Base-by-base conservation (phyloP, 176 grass and related monocot species). In the Chloris gayana region DNA sequence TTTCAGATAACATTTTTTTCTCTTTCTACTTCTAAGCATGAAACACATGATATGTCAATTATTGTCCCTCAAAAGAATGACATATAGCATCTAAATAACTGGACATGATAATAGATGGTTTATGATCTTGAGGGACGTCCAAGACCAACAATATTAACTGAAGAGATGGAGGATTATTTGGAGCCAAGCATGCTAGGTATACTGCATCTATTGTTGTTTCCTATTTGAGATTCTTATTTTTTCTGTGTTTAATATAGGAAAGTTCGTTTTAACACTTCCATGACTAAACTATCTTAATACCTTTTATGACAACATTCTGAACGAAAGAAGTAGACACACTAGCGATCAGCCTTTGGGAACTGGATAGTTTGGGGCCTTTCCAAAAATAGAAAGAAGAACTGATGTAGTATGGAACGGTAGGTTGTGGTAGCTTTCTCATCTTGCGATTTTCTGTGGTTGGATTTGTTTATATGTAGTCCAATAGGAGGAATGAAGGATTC, bases 161-260 rank as follows among this genome's bases (percentile, higher is more conserved):
- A 50, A 18, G 33, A 57, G 15, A 7, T 39, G 12, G 51, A 75
- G 51, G 51, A 75, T 25, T 59, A 26, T 75, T 7, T 75, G 6
- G 72, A 75, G 33, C 72, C 72, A 75, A 75, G 51, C 54, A 75
- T 59, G 72, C 32, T 75, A 75, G 72, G 72, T 75, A 75, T 24
- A 75, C 59, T 34, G 21, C 11, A 50, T 50, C 47, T 50, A 50
- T 50, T 50, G 46, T 49, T 49, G 14, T 49, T 49, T 49, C 3
- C 17, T 18, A 50, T 50, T 50, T 50, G 47, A 5, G 14, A 18
- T 50, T 18, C 15, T 21, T 32, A 50, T 63, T 14, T 8, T 64
- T 17, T 9, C 32, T 22, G 17, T 9, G 14, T 34, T 68, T 66
- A 3, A 37, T 34, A 61, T 1, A 17, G 2, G 17, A 35, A n/a